Evolutionary conservation across 768 basidiomycete genomes (phyloP), one percentile per base, ranked within the genome.

Genomic region (Tylopilus sp.): DNA sequence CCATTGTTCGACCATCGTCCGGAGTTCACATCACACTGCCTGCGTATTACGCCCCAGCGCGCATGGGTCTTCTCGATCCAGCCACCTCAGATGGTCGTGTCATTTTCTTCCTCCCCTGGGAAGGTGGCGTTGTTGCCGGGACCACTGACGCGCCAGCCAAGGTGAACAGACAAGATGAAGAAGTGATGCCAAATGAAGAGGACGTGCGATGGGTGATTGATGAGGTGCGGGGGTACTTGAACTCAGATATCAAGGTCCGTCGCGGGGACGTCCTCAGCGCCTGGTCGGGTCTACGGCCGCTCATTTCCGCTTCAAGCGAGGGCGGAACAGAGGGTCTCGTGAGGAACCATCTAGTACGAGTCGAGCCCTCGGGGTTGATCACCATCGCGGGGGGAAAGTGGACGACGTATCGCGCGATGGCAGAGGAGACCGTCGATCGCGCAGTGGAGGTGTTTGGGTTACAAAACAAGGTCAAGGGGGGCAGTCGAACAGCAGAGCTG

Each of bases 31-130:
- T 98, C 72, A 95, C 95, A 0, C 84, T 99, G 3, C 95, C 95
- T 3, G 91, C 91, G 63, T 99, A 98, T 74, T 98, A 97, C 67
- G 91, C 93, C 1, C 95, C 95, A 3, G 83, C 88, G 15, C 88
- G 80, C 44, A 97, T 98, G 90, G 95, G 97, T 40, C 79, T 98
- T 5, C 79, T 98, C 40, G 97, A 98, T 69, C 97, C 95, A 1
- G 78, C 91, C 3, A 97, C 97, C 4, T 92, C 90, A 0, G 95
- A 99, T 57, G 95, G 95, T 0, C 87, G 95, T 23, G 95, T 99
- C 49, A 95, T 99, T 65, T 99, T 98, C 79, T 97, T 99, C 80
- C 81, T 99, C 10, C 95, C 95, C 0, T 99, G 97, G 95, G 87
- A 98, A 71, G 95, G 95, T 9, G 92, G 88, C 73, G 94, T 94